Conservation (phyloP, 2,329 filamentous ascomycete species). For the Penicillium decumbens region DNA sequence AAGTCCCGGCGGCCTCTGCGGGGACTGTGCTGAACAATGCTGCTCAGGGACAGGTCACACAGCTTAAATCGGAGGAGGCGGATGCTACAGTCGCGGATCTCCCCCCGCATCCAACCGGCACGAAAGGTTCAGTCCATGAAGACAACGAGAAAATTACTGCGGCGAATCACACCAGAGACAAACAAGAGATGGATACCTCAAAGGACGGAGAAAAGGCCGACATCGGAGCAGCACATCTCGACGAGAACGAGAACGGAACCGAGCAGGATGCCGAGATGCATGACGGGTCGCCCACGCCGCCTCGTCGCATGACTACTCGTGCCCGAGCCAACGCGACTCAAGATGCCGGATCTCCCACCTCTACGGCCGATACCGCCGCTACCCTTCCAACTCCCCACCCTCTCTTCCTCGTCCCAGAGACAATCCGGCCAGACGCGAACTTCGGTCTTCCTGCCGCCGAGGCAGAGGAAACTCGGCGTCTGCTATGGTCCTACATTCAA, state of each 20-base stretch:
- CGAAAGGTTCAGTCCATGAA: conserved; percentile 11
- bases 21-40: conserved; percentile 5
- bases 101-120: conserved; percentile 28
- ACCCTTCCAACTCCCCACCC: conserved; percentile 48
- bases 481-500: conserved; percentile 59
- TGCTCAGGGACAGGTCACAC: conserved; percentile 15
- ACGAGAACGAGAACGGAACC: conserved; percentile 20
- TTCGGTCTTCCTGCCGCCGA: conserved; percentile 55
- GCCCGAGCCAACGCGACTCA: conserved; percentile 39
- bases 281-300: conserved; percentile 38
- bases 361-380: conserved; percentile 29
- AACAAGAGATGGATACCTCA: conserved; percentile 14
- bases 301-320: conserved; percentile 45
- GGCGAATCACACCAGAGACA: conserved; percentile 3
- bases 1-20: conserved; percentile 17
- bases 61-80: conserved; percentile 36
- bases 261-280: conserved; percentile 33
- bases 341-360: conserved; percentile 25
- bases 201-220: conserved; percentile 10
- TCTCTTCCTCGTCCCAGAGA: conserved; percentile 53
- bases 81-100: conserved; percentile 33
- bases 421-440: conserved; percentile 50
- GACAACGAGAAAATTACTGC: conserved; percentile 10
- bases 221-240: conserved; percentile 1
- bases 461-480: conserved; percentile 58